Evolutionary conservation across 371 early-diverging fungal genomes (phyloP).

Genomic region (Ecytonucleospora hepatopenaei): DNA sequence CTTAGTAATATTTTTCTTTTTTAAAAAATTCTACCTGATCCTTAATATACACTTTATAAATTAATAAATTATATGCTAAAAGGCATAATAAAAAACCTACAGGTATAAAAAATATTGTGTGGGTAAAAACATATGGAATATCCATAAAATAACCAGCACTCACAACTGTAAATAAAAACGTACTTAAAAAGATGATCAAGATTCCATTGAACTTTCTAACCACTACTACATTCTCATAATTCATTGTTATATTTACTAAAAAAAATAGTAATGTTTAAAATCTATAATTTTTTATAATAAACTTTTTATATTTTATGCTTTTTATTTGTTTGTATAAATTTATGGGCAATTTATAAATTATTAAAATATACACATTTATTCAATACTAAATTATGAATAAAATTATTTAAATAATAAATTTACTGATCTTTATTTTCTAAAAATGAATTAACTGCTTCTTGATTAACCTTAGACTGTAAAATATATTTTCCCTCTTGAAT

Average conservation of each 20-base stretch:
- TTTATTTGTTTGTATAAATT: too few relatives aligned
- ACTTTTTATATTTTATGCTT: too few relatives aligned
- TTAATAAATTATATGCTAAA: too few relatives aligned
- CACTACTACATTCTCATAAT: background rate
- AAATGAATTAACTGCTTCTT: background rate
- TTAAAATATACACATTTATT: background rate
- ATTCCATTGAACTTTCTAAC: background rate
- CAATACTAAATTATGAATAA: background rate
- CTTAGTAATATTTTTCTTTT: too few relatives aligned
- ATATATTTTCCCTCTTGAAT: background rate
- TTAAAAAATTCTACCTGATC: too few relatives aligned
- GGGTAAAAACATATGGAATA: slow-evolving; percentile 5
- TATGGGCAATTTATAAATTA: too few relatives aligned
- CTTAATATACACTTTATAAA: too few relatives aligned
- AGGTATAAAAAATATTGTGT: background rate
- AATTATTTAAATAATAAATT: background rate
- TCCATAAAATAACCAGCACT: background rate
- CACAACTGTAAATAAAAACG: background rate
- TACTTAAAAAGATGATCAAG: background rate
- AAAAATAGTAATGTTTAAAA: too few relatives aligned
- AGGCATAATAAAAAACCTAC: background rate
- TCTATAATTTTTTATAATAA: background rate
- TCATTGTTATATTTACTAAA: background rate
- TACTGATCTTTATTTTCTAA: background rate
- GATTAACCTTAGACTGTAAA: background rate